phyloP scores from a whole-genome alignment of 2,329 filamentous ascomycete species.

The Phaeosphaeriaceae sp. region DNA sequence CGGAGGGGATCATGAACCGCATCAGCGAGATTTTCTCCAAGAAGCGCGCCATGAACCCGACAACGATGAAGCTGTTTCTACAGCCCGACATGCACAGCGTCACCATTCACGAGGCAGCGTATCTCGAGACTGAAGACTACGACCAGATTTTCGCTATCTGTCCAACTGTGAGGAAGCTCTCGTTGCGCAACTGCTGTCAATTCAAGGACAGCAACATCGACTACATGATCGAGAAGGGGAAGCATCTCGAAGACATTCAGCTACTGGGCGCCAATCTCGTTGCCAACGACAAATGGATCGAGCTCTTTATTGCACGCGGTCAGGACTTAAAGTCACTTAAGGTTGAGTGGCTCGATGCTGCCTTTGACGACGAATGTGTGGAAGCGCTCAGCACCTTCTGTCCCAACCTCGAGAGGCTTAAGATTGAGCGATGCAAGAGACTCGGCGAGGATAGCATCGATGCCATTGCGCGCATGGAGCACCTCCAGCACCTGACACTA shows the following conservation, averaged over 20 bases:
- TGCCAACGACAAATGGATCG: slow-evolving; percentile 75
- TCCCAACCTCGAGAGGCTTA: slow-evolving; percentile 74
- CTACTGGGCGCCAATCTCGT: slow-evolving; percentile 86
- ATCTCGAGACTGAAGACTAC: slow-evolving; percentile 77
- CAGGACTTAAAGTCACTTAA: slow-evolving; percentile 71
- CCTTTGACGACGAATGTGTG: slow-evolving; percentile 77
- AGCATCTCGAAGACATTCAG: slow-evolving; percentile 74
- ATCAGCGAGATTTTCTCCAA: slow-evolving; percentile 71
- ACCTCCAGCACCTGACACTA: slow-evolving; percentile 78
- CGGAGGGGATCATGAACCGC: slow-evolving; percentile 61
- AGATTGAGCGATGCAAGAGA: slow-evolving; percentile 81
- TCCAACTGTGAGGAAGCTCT: slow-evolving; percentile 72
- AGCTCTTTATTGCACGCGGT: slow-evolving; percentile 72
- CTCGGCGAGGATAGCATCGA: slow-evolving; percentile 71
- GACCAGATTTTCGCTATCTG: slow-evolving; percentile 80
- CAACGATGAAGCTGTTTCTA: slow-evolving; percentile 58
- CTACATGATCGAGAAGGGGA: slow-evolving; percentile 77
- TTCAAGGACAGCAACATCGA: slow-evolving; percentile 86
- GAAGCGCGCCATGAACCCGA: slow-evolving; percentile 63
- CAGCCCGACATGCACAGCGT: slow-evolving; percentile 62
- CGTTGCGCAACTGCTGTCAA: slow-evolving; percentile 85
- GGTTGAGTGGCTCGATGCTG: slow-evolving; percentile 82
- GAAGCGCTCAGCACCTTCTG: slow-evolving; percentile 68
- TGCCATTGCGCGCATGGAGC: slow-evolving; percentile 66
- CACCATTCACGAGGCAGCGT: slow-evolving; percentile 67